Conservation (phyloP, 352 stramenopile species). For the Aphanomyces astaci region DNA sequence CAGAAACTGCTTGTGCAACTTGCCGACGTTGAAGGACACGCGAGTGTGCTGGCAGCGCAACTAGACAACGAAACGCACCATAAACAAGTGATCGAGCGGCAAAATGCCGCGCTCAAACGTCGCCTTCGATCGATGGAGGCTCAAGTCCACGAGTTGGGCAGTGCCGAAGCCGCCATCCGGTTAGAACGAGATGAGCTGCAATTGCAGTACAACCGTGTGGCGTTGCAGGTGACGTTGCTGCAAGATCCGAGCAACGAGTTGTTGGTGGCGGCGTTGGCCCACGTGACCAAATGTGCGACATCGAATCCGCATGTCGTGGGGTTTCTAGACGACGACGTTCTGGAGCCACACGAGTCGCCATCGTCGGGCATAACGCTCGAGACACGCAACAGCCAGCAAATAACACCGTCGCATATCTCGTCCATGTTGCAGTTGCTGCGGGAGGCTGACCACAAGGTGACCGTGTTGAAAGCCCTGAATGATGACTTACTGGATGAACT, state of each 20-base stretch:
- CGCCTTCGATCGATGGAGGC: neutral
- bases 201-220: neutral
- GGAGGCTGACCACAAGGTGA: neutral
- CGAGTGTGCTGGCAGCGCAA: neutral
- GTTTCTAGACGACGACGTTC: neutral
- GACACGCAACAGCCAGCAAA: neutral
- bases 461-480: neutral
- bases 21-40: neutral
- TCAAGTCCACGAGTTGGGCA: neutral
- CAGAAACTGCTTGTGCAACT: neutral
- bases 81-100: neutral
- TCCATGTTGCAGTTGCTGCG: neutral
- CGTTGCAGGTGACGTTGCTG: neutral
- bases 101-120: neutral
- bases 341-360: too few species aligned
- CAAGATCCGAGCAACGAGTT: neutral
- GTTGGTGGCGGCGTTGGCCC: neutral
- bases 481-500: neutral
- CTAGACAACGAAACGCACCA: conserved; percentile 1
- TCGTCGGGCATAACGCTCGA: neutral
- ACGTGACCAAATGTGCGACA: neutral
- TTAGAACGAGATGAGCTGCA: neutral
- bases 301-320: neutral
- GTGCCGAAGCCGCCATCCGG: neutral
- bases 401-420: neutral